These are phyloP conservation scores for Sordariomycetes sp. DNA, from an alignment of 2,329 filamentous ascomycete genomes.

Conservation along the genomic window DNA sequence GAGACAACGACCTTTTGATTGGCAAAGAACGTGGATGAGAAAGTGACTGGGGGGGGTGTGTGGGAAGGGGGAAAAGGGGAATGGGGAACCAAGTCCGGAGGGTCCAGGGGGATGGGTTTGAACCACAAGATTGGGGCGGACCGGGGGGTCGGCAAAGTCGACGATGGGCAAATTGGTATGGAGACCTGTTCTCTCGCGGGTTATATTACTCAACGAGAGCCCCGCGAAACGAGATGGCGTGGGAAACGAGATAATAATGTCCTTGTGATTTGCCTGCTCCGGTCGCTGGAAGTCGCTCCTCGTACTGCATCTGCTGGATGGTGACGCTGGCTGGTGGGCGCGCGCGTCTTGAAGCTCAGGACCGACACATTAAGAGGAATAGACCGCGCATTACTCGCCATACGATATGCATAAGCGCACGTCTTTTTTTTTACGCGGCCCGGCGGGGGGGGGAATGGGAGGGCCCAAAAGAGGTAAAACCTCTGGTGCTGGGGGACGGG, in stretches of 20 bases:
- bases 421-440: background rate
- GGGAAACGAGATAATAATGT: background rate
- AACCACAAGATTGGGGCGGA: slow-evolving; percentile 19
- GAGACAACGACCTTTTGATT: slow-evolving; percentile 4
- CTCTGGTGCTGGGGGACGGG: background rate
- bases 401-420: background rate
- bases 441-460: background rate
- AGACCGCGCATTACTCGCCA: too few species aligned
- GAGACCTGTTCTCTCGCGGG: background rate
- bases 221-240: background rate
- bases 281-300: too few species aligned
- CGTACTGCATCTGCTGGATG: too few species aligned
- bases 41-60: slow-evolving; percentile 3
- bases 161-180: background rate
- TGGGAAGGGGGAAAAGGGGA: background rate
- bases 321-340: too few species aligned
- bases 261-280: too few species aligned
- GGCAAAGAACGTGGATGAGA: slow-evolving; percentile 1
- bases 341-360: too few species aligned
- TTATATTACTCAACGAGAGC: background rate
- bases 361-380: too few species aligned
- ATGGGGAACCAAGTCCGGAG: background rate
- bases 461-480: background rate
- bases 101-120: slow-evolving; percentile 13
- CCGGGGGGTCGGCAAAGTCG: background rate